Base-by-base conservation (phyloP, 139 green algal species). In the Picochlorum sp. region DNA sequence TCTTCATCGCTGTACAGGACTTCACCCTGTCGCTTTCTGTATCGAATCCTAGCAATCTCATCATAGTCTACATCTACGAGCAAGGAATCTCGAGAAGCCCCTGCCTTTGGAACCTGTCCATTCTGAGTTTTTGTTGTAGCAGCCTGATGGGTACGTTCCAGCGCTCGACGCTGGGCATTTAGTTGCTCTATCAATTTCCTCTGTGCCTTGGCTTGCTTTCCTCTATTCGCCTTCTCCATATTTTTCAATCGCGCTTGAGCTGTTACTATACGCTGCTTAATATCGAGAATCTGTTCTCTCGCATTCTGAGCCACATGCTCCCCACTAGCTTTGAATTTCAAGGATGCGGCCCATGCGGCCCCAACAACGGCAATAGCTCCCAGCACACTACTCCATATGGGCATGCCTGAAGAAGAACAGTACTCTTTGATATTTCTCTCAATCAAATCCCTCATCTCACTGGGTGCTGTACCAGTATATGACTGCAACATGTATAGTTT, bases 171-270 rank as follows among this genome's bases (percentile, higher is more conserved):
- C 37, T 58, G 41, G 28, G 45, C 41, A 47, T 56, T 34, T 16
- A 69, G n/a, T 49, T 46, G 11, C 14, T 63, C 63, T 21, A 69
- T 56, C 20, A 69, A 41, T 50, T 45, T 64, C 23, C 63, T 24
- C 45, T 69, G 63, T 6, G 11, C 28, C 15, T 24, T 20, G 9
- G 63, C 63, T 23, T 32, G 18, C 47, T 69, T 69, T n/a, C 21
- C 47, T 44, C n/a, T 30, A 59, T 69, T 69, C 34, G 38, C 63
- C 21, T 38, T 69, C 32, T 67, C 61, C 23, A 20, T 24, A 26
- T 61, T 64, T 20, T 49, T 64, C 14, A 69, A 50, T 15, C 41
- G 28, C 14, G 10, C n/a, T 9, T 69, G 49, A 14, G 63, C 49
- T 23, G 16, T 24, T n/a, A 46, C 26, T 24, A 69, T 58, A 24